Base-by-base conservation (phyloP, 192 early-diverging fungal genomes). In the Gonapodya prolifera region DNA sequence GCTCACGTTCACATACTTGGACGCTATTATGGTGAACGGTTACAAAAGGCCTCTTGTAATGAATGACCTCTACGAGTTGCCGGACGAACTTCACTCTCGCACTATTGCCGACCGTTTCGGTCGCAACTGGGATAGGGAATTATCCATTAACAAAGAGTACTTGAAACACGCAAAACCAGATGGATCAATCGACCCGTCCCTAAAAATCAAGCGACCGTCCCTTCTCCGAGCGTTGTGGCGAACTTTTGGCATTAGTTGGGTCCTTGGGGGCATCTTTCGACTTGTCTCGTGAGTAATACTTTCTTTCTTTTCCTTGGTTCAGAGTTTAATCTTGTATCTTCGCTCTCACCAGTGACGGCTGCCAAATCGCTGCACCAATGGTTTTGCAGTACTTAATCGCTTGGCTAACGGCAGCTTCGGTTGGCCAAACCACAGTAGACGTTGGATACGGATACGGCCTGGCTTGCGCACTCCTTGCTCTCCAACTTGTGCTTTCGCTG, bases 1-100 rank as follows among this genome's bases (percentile, higher is more conserved):
- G 2, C 76, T 92, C 45, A 85, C 86, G 69, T 91, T 89, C 34
- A 81, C 82, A 35, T 92, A 89, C 90, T 34, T 76, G 32, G 35
- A 28, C 29, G n/a, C 75, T 8, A 2, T 73, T 18, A 73, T 73
- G 71, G 28, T 73, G 16, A 18, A 30, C 16, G 71, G 71, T 8
- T 18, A 13, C 71, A 8, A 8, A 18, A 2, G 71, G 71, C 71
- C 71, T 2, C 71, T 73, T 29, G 29, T 18, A 29, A 18, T 30
- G 71, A 29, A 73, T 8, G 71, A 73, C 31, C 31, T 73, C 8
- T 73, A 73, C 71, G 28, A 18, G 71, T 29, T 73, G 8, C 18
- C 32, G 18, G 71, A 73, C 31, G 71, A 32, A 2, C 32, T 30
- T 29, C 71, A 32, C 71, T 18, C 71, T 29, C 28, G 29, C 28